These are phyloP conservation scores for Chlorophyllum brunneum DNA, from an alignment of 768 basidiomycete species.

Conservation along the genomic window DNA sequence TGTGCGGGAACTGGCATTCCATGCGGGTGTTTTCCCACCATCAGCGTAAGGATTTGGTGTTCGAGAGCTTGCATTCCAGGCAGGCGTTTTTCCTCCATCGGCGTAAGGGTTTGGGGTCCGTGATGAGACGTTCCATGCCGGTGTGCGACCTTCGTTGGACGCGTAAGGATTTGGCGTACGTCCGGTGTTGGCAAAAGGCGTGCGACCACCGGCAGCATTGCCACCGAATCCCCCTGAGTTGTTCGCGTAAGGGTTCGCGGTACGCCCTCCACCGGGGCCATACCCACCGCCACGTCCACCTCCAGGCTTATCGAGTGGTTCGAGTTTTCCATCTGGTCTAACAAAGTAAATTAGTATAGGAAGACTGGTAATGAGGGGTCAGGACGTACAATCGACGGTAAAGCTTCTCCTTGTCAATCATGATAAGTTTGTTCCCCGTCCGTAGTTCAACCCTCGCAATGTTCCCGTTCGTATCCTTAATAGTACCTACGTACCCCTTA, in stretches of 20 bases:
- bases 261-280: slow-evolving; percentile 18
- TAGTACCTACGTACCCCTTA: slow-evolving; percentile 87
- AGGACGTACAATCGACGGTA: slow-evolving; percentile 65
- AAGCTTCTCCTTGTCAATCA: slow-evolving; percentile 78
- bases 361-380: background rate
- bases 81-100: slow-evolving; percentile 58
- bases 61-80: slow-evolving; percentile 58
- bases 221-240: slow-evolving; percentile 20
- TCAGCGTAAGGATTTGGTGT: slow-evolving; percentile 71
- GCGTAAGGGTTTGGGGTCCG: slow-evolving; percentile 72
- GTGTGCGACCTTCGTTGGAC: slow-evolving; percentile 49
- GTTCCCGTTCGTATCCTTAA: slow-evolving; percentile 92
- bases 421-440: slow-evolving; percentile 81
- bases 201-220: slow-evolving; percentile 26
- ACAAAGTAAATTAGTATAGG: slow-evolving; percentile 8
- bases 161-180: slow-evolving; percentile 73
- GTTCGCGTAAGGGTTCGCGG: slow-evolving; percentile 35
- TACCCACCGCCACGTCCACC: slow-evolving; percentile 20
- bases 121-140: slow-evolving; percentile 52
- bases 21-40: slow-evolving; percentile 66
- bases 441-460: slow-evolving; percentile 90
- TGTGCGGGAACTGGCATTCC: slow-evolving; percentile 57
- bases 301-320: slow-evolving; percentile 38
- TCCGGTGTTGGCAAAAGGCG: slow-evolving; percentile 28
- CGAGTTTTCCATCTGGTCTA: slow-evolving; percentile 55